These are phyloP conservation scores for Eucalyptus tenuipes DNA, from an alignment of 345 rosid genomes.

Conservation along the genomic window DNA sequence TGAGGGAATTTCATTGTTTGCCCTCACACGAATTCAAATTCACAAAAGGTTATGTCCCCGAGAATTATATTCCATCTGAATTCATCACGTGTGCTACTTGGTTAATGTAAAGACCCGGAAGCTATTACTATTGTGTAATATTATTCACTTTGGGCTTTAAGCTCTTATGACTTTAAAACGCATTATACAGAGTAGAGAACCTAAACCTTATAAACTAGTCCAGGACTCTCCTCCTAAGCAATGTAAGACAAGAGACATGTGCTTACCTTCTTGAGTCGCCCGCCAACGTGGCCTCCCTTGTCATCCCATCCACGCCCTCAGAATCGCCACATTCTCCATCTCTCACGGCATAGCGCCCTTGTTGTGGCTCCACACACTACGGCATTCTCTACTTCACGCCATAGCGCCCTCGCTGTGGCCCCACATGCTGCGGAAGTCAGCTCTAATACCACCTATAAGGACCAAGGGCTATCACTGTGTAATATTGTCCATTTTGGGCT, in stretches of 20 bases:
- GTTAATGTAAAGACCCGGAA: too few relatives aligned
- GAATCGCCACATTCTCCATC: too few relatives aligned
- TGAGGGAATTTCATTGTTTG: not conserved
- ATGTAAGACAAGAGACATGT: too few relatives aligned
- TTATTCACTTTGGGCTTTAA: too few relatives aligned
- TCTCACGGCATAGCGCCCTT: accelerated
- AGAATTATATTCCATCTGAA: not conserved
- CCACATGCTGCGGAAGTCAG: accelerated
- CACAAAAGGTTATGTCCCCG: not conserved
- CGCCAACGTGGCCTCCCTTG: accelerated
- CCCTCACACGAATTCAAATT: not conserved
- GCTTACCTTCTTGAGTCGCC: too few relatives aligned
- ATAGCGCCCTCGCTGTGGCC: accelerated
- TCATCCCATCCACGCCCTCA: too few relatives aligned
- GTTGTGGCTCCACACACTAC: accelerated
- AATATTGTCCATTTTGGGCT: too few relatives aligned
- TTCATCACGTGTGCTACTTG: not conserved
- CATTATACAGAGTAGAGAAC: accelerated
- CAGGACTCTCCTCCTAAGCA: accelerated
- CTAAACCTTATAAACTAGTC: accelerated
- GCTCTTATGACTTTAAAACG: accelerated
- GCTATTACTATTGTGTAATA: too few relatives aligned
- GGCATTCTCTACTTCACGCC: too few relatives aligned
- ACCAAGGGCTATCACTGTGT: too few relatives aligned
- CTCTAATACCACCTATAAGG: too few relatives aligned